These are phyloP conservation scores for Hawksworthiomyces lignivorus DNA, from an alignment of 2,329 filamentous ascomycete species.

Conservation along the genomic window DNA sequence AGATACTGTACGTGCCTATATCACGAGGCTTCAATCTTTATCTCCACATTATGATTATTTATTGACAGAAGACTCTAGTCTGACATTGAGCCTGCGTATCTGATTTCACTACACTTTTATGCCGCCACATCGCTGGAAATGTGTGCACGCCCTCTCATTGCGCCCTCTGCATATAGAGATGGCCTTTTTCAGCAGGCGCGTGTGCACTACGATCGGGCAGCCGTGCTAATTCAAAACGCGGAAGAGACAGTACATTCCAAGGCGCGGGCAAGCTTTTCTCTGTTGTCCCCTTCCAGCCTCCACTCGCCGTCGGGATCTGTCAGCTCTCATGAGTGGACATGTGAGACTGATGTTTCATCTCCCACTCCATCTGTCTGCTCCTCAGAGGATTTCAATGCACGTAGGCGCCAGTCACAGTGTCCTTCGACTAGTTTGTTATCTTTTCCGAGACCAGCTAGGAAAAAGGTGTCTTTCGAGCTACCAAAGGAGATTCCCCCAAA, in stretches of 20 bases:
- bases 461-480: slow-evolving; percentile 38
- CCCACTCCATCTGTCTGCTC: slow-evolving; percentile 37
- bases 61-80: slow-evolving; percentile 2
- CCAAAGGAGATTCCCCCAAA: slow-evolving; percentile 23
- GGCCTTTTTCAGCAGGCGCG: slow-evolving; percentile 44
- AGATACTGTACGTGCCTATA: slow-evolving; percentile 37
- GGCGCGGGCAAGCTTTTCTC: slow-evolving; percentile 28
- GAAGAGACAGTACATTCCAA: slow-evolving; percentile 32
- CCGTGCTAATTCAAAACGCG: slow-evolving; percentile 38
- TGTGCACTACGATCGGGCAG: slow-evolving; percentile 42
- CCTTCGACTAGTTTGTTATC: slow-evolving; percentile 4
- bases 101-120: slow-evolving; percentile 54
- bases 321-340: slow-evolving; percentile 34
- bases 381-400: slow-evolving; percentile 24
- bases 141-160: slow-evolving; percentile 42
- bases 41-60: no score
- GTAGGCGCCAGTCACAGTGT: slow-evolving; percentile 11
- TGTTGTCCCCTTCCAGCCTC: slow-evolving; percentile 30
- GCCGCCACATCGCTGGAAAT: slow-evolving; percentile 53
- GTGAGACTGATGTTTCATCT: slow-evolving; percentile 38
- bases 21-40: no score
- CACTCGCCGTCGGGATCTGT: slow-evolving; percentile 41
- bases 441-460: slow-evolving; percentile 21
- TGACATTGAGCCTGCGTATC: slow-evolving; percentile 43
- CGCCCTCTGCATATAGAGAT: slow-evolving; percentile 37